phyloP scores from a whole-genome alignment of 371 early-diverging fungal species.

The Capniomyces stellatus region DNA sequence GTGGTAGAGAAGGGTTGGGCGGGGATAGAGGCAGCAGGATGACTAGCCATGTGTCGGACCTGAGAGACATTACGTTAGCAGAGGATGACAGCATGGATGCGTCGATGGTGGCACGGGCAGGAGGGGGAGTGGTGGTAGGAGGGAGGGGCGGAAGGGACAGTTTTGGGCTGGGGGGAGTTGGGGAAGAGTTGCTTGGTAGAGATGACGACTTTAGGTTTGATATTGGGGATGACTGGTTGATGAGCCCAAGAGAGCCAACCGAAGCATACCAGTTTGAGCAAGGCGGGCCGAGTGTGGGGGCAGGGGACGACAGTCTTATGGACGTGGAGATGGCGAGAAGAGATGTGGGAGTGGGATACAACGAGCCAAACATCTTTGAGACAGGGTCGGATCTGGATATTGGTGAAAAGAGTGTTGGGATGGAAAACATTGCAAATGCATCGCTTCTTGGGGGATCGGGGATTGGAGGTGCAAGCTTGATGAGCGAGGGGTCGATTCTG shows the following conservation, averaged over 20 bases:
- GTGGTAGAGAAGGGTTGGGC: background rate
- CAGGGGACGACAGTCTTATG: slow-evolving; percentile 3
- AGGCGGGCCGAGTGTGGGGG: slow-evolving; percentile 1
- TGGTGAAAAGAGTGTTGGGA: slow-evolving; percentile 1
- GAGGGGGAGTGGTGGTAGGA: too few relatives aligned
- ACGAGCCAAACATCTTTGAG: background rate
- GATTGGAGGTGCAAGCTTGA: background rate
- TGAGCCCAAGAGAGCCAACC: slow-evolving; percentile 7
- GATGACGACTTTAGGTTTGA: slow-evolving; percentile 35
- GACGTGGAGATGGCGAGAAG: slow-evolving; percentile 5
- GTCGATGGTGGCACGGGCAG: slow-evolving; percentile 17
- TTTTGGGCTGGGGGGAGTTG: slow-evolving; percentile 23
- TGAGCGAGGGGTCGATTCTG: background rate
- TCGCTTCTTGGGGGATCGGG: background rate
- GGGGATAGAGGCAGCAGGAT: slow-evolving; percentile 9
- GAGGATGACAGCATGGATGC: slow-evolving; percentile 23
- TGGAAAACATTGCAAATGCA: background rate
- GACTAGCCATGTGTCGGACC: slow-evolving; percentile 22
- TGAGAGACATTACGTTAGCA: slow-evolving; percentile 39
- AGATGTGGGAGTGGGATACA: background rate
- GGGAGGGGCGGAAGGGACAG: too few relatives aligned
- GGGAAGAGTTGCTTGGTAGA: slow-evolving; percentile 27
- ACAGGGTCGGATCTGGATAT: background rate
- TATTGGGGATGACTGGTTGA: slow-evolving; percentile 27
- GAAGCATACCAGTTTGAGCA: background rate